phyloP scores from a whole-genome alignment of 768 basidiomycete species.

The Pisolithus marmoratus region DNA sequence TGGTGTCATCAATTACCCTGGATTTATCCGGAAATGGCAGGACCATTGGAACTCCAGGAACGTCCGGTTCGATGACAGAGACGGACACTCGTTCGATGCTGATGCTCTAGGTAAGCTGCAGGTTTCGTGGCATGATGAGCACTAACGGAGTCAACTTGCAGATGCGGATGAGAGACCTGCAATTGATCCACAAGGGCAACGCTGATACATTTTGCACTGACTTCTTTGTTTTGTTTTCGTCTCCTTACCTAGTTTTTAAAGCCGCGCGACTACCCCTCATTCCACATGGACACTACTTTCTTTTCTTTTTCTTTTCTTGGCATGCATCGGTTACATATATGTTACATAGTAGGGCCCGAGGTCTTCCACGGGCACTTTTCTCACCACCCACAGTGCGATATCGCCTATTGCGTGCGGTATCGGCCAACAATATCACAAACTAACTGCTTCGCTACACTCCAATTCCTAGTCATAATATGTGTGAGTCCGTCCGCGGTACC shows the following conservation, averaged over 20 bases:
- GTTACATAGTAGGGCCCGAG: not conserved
- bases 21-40: conserved; percentile 26
- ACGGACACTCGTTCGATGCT: conserved; percentile 19
- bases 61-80: conserved; percentile 29
- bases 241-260: not conserved
- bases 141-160: too few species aligned
- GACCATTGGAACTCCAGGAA: conserved; percentile 21
- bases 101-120: not conserved
- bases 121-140: too few species aligned
- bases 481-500: not conserved
- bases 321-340: not conserved
- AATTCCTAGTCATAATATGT: not conserved
- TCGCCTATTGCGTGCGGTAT: not conserved
- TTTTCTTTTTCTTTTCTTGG: not conserved
- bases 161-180: too few species aligned
- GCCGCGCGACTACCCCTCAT: not conserved
- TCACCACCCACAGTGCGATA: not conserved
- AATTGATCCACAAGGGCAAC: too few species aligned
- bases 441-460: not conserved
- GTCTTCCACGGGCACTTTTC: not conserved
- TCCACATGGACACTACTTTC: not conserved
- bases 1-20: conserved; percentile 21
- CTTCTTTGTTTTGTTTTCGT: not conserved
- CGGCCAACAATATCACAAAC: not conserved
- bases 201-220: too few species aligned